A percentile compares a stretch with the other conserved stretches of the same genome.
Conservation (phyloP, 805 yeast species). For the Hanseniaspora vineae region DNA sequence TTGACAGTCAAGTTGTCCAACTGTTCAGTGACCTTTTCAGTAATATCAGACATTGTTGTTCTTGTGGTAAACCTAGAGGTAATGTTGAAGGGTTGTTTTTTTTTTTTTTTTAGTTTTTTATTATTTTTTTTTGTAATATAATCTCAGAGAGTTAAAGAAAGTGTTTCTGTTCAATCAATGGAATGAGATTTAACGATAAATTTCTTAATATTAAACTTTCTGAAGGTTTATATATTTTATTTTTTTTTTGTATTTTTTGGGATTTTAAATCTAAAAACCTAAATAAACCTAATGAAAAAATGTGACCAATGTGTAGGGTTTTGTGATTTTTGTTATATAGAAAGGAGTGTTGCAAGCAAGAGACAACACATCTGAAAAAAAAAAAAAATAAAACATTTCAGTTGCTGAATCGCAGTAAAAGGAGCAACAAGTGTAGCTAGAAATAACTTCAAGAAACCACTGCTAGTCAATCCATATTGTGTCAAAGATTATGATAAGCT, state of each 20-base stretch:
- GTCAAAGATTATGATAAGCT: too few species aligned
- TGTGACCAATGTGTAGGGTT: background rate
- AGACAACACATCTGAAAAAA: too few species aligned
- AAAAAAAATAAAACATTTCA: too few species aligned
- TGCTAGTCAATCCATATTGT: too few species aligned
- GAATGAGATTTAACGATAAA: background rate
- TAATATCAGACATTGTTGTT: conserved; percentile 23
- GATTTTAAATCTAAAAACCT: background rate
- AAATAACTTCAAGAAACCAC: background rate
- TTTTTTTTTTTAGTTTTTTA: conserved; percentile 1
- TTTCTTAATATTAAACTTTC: background rate
- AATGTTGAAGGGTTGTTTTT: conserved; percentile 8
- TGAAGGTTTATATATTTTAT: background rate
- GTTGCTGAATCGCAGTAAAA: too few species aligned
- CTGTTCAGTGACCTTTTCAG: conserved; percentile 26
- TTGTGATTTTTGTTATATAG: background rate
- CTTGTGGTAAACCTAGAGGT: background rate
- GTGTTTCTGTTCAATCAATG: background rate
- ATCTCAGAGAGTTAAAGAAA: background rate
- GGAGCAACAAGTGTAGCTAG: too few species aligned
- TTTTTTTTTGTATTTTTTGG: background rate
- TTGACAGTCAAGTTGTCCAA: conserved; percentile 23
- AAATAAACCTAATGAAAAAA: background rate
- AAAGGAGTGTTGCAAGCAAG: background rate
- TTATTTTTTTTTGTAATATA: conserved; percentile 1